Evolutionary conservation across 768 basidiomycete genomes (phyloP).

Genomic region (Amanita rubescens): DNA sequence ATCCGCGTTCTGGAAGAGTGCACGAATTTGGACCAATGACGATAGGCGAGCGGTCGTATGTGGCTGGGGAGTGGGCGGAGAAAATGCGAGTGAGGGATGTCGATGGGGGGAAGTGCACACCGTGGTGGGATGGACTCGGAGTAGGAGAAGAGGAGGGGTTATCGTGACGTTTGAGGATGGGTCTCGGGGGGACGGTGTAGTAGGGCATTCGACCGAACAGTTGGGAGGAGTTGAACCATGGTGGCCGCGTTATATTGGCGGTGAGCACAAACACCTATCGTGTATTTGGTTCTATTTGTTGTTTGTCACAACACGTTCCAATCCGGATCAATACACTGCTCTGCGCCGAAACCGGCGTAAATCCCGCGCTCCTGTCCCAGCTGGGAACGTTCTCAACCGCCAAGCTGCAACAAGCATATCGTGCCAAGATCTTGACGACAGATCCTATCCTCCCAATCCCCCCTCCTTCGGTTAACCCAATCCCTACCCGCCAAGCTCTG

Average conservation of each 20-base stretch:
- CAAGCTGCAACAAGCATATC: neutral
- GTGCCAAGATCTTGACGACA: neutral
- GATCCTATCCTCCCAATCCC: neutral
- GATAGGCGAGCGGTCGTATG: slow-evolving; percentile 80
- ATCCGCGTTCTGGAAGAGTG: slow-evolving; percentile 72
- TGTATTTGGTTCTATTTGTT: neutral
- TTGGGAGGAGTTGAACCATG: neutral
- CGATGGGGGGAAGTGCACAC: slow-evolving; percentile 47
- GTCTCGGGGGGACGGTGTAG: slow-evolving; percentile 34
- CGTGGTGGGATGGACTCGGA: slow-evolving; percentile 20
- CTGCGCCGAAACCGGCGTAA: slow-evolving; percentile 6
- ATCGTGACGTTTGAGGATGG: slow-evolving; percentile 47
- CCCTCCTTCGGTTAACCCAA: neutral
- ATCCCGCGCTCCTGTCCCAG: slow-evolving; percentile 8
- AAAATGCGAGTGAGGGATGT: slow-evolving; percentile 43
- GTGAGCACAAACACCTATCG: neutral
- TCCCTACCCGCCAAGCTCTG: neutral
- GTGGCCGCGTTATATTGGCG: neutral
- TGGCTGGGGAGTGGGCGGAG: slow-evolving; percentile 45
- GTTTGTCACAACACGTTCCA: neutral
- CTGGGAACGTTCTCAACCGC: neutral
- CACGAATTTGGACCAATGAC: slow-evolving; percentile 65
- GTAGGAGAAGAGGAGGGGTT: slow-evolving; percentile 18
- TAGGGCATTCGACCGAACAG: neutral
- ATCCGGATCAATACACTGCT: neutral